phyloP scores from a whole-genome alignment of 2,329 filamentous ascomycete genomes.

The Penicillium sp. region DNA sequence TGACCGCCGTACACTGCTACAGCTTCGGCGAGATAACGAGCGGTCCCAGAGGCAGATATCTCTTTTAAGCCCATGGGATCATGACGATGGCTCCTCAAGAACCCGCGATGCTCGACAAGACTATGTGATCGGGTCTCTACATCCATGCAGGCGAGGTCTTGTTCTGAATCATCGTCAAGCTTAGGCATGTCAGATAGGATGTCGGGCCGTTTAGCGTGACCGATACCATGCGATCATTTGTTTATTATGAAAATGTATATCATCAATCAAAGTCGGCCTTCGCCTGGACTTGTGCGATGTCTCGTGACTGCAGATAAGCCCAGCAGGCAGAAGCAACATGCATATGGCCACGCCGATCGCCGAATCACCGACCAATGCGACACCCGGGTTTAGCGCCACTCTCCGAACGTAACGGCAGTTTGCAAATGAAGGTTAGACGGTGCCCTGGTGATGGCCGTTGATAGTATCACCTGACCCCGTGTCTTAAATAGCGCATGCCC shows the following conservation, averaged over 20 bases:
- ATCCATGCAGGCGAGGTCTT: slow-evolving; percentile 5
- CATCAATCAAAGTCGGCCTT: neutral
- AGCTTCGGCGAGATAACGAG: slow-evolving; percentile 27
- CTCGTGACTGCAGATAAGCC: neutral
- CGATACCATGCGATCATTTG: neutral
- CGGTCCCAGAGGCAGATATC: slow-evolving; percentile 17
- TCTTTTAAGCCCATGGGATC: neutral
- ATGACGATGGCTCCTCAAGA: neutral
- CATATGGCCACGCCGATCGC: slow-evolving; percentile 15
- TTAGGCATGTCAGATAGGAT: neutral
- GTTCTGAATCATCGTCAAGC: neutral
- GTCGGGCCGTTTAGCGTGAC: slow-evolving; percentile 9
- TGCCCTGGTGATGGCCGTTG: slow-evolving; percentile 16
- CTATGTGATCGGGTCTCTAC: neutral
- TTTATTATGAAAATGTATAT: neutral
- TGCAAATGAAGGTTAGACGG: neutral
- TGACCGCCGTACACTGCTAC: slow-evolving; percentile 24
- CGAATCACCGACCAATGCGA: slow-evolving; percentile 9
- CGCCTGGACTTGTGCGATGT: neutral
- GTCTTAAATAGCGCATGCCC: slow-evolving; percentile 30
- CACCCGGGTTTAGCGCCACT: slow-evolving; percentile 12
- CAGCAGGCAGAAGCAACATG: slow-evolving; percentile 1
- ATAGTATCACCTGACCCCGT: slow-evolving; percentile 32
- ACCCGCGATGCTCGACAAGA: neutral
- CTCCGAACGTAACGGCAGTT: slow-evolving; percentile 1